These are phyloP conservation scores for Fennellomyces sp. DNA, from an alignment of 371 early-diverging fungal species.

Conservation along the genomic window DNA sequence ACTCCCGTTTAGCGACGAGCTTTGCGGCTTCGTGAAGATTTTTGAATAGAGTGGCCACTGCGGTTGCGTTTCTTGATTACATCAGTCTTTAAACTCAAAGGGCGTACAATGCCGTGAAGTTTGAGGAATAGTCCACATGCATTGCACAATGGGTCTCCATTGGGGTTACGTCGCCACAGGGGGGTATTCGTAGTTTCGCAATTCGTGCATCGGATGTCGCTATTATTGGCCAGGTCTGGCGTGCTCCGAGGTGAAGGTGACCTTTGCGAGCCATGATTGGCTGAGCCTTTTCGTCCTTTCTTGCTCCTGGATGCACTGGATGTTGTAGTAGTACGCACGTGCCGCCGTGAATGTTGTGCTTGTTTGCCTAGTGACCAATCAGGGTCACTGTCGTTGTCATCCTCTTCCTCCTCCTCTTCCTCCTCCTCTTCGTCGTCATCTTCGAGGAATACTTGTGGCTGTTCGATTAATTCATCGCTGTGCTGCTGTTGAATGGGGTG, in stretches of 20 bases:
- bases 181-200: constrained; percentile 90
- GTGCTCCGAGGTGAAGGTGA: neutral
- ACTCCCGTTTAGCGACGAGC: constrained; percentile 7
- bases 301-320: neutral
- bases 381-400: constrained; percentile 20
- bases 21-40: constrained; percentile 6
- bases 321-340: constrained; percentile 7
- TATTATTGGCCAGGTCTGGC: constrained; percentile 5
- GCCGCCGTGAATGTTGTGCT: constrained; percentile 8
- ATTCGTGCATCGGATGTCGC: constrained; percentile 69
- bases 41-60: constrained; percentile 3
- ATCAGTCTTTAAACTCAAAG: constrained; percentile 72
- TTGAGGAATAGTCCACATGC: constrained; percentile 73
- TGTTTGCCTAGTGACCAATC: constrained; percentile 15
- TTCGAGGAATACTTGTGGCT: neutral
- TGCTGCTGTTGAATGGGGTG: neutral
- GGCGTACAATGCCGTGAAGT: constrained; percentile 82
- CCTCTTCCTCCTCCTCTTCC: constrained; percentile 8
- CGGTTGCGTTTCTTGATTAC: constrained; percentile 79
- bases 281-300: neutral
- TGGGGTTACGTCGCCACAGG: constrained; percentile 89
- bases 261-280: constrained; percentile 1
- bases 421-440: neutral
- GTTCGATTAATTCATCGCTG: neutral
- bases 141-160: constrained; percentile 62